A percentile compares a stretch with the other conserved stretches of the same genome.
These are phyloP conservation scores for Fulvia fulva DNA, from an alignment of 2,329 filamentous ascomycete genomes.

Conservation along the genomic window DNA sequence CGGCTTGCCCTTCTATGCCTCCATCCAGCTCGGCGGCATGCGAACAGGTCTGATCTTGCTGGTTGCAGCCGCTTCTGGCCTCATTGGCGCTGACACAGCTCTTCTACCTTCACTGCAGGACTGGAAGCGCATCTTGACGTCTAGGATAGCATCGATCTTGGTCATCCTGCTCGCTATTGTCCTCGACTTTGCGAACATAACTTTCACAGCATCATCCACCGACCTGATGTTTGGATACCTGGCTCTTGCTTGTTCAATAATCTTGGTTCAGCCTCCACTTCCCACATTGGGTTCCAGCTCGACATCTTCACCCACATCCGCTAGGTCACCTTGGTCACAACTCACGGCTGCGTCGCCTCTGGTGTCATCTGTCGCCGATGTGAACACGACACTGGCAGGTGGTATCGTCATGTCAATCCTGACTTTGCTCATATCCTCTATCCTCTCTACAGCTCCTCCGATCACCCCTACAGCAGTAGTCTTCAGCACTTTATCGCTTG, in stretches of 20 bases:
- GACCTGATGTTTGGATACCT: conserved; percentile 45
- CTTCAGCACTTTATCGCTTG: conserved; percentile 41
- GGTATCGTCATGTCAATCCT: conserved; percentile 37
- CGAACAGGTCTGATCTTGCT: conserved; percentile 52
- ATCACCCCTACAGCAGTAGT: conserved; percentile 34
- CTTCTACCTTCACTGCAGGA: conserved; percentile 17
- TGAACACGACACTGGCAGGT: conserved; percentile 40
- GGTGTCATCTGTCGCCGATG: conserved; percentile 38
- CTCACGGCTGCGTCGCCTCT: conserved; percentile 27
- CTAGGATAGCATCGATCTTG: conserved; percentile 35
- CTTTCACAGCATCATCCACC: conserved; percentile 23
- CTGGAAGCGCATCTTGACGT: conserved; percentile 35
- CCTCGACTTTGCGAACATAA: conserved; percentile 33
- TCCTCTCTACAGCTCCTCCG: conserved; percentile 33
- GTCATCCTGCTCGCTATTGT: conserved; percentile 35
- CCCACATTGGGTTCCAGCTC: conserved; percentile 24
- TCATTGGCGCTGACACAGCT: conserved; percentile 33
- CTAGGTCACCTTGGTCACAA: conserved; percentile 18
- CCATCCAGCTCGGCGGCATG: conserved; percentile 52
- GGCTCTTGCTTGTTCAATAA: conserved; percentile 41
- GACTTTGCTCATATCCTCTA: conserved; percentile 35
- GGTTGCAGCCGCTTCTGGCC: conserved; percentile 43
- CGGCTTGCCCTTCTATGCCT: conserved; percentile 53
- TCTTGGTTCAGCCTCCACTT: conserved; percentile 49
- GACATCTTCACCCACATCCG: conserved; percentile 14